These are phyloP conservation scores for peach (Prunus persica) DNA, from an alignment of 306 rosid genomes.

Conservation along the genomic window DNA sequence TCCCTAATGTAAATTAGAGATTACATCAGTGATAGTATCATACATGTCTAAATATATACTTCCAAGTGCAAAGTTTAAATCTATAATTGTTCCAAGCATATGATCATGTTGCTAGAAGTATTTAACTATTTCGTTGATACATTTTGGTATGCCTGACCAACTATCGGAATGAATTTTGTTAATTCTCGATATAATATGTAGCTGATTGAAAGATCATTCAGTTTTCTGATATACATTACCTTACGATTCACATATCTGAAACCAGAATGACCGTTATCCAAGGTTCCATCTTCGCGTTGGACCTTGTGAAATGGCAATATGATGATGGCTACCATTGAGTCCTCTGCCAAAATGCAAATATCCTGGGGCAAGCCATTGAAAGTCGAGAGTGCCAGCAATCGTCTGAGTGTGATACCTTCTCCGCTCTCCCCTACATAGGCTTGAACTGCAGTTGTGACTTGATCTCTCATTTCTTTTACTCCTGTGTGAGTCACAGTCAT, in stretches of 20 bases:
- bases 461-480: constrained; percentile 55
- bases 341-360: constrained; percentile 70
- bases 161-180: too few relatives aligned
- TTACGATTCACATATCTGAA: constrained; percentile 82
- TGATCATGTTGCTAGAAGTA: background rate
- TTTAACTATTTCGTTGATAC: background rate
- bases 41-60: background rate
- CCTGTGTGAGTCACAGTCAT: constrained; percentile 47
- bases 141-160: too few relatives aligned
- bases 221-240: constrained; percentile 40
- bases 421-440: constrained; percentile 39
- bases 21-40: background rate
- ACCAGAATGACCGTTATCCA: constrained; percentile 54
- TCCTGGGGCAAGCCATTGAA: constrained; percentile 61
- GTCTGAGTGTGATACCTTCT: constrained; percentile 48
- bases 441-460: constrained; percentile 53
- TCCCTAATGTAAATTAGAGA: background rate
- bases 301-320: constrained; percentile 80
- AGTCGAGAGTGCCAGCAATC: constrained; percentile 59
- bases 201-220: background rate
- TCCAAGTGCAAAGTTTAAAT: background rate
- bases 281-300: constrained; percentile 49
- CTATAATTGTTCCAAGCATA: background rate
- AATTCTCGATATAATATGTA: background rate
- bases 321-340: constrained; percentile 64